Evolutionary conservation across 345 rosid species (phyloP).

Genomic region (Eucalyptus melliodora): DNA sequence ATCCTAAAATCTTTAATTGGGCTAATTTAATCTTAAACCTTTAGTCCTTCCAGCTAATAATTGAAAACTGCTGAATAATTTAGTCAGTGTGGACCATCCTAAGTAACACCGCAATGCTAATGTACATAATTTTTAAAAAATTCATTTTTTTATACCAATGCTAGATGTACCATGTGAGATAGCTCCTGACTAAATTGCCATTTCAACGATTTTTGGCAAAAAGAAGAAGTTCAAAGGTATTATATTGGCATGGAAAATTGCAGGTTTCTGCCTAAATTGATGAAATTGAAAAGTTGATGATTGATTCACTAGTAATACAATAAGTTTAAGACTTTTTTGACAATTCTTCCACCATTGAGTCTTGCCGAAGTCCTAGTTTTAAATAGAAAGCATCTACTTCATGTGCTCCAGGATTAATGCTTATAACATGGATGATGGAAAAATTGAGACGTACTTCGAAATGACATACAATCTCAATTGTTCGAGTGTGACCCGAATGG

Average conservation of each 20-base stretch:
- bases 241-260: no score
- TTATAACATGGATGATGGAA: not conserved
- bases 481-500: not conserved
- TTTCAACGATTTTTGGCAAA: rapidly evolving
- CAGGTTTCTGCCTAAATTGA: rapidly evolving
- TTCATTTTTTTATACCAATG: no score
- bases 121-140: no score
- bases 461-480: not conserved
- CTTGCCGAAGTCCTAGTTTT: rapidly evolving
- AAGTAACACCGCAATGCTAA: rapidly evolving
- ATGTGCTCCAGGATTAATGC: not conserved
- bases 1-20: not conserved
- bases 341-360: not conserved
- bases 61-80: no score
- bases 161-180: no score
- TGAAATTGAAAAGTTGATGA: no score
- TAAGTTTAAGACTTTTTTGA: not conserved
- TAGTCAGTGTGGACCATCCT: rapidly evolving
- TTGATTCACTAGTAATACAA: not conserved
- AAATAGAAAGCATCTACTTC: not conserved
- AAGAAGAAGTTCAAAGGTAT: rapidly evolving
- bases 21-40: no score
- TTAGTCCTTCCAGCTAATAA: no score
- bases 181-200: rapidly evolving
- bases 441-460: not conserved